phyloP scores from a whole-genome alignment of 2,329 filamentous ascomycete species.

The Pseudopithomyces maydicus region DNA sequence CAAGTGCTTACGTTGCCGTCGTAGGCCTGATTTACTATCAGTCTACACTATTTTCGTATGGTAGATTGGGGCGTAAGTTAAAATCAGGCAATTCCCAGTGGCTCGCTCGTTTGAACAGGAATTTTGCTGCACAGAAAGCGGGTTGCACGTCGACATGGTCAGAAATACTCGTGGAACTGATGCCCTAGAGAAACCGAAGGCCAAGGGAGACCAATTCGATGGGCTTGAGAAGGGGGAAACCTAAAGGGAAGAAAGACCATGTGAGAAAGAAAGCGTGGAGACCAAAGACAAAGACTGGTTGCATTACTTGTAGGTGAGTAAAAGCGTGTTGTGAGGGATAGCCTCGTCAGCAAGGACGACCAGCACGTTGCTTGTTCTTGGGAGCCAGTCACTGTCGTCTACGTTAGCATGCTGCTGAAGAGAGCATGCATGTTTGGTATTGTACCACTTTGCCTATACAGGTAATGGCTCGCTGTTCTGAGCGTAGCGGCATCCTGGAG shows the following conservation, averaged over 20 bases:
- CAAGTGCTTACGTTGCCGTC: neutral
- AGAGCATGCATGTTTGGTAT: neutral
- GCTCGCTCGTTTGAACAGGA: constrained; percentile 9
- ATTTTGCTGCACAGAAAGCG: neutral
- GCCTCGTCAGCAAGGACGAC: neutral
- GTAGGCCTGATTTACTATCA: neutral
- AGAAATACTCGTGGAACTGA: constrained; percentile 2
- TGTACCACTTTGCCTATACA: neutral
- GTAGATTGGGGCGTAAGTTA: neutral
- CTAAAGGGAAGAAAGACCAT: constrained; percentile 11
- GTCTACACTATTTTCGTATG: neutral
- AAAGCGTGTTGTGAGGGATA: neutral
- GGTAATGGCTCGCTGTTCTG: neutral
- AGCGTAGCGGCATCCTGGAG: neutral
- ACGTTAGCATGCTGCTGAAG: neutral
- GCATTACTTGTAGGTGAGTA: constrained; percentile 26
- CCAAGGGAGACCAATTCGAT: neutral
- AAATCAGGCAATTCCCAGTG: constrained; percentile 2
- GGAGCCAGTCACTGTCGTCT: neutral
- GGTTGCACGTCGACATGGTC: neutral
- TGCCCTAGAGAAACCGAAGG: neutral
- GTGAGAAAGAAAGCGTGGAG: constrained; percentile 20
- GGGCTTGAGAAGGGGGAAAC: neutral
- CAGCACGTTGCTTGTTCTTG: neutral
- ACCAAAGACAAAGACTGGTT: constrained; percentile 25